Evolutionary conservation across 169 alveolate genomes (phyloP), one percentile per base, ranked within the genome.

Genomic region (Cryptosporidium muris): DNA sequence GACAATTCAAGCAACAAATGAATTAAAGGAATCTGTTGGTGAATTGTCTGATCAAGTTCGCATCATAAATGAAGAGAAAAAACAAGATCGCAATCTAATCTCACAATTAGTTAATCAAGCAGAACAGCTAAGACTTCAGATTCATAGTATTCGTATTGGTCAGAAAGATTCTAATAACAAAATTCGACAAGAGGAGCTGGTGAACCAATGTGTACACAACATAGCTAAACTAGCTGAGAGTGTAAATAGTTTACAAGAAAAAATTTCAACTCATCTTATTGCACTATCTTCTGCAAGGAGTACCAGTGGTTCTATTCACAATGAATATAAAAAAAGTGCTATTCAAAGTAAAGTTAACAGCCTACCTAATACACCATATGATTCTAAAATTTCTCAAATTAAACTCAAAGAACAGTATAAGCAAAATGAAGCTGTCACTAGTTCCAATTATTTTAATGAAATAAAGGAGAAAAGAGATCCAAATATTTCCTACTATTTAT

Each of bases 181-280:
- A 48, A 42, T 74, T 42, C 54, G 85, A 38, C 85, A 74, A 5
- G 85, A 74, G 49, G 85, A 74, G 42, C n/a, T 74, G 62, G 85
- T 74, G 34, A 74, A 74, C 48, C 85, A 74, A 43, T 74, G 85
- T 58, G 85, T 74, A 5, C 54, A 74, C 8, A 74, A 74, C 47
- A 74, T 74, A 48, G 85, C 85, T 58, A 74, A 74, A 43, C 47
- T 74, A 51, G 85, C 85, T n/a, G 85, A 74, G 56, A 74, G 85
- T 36, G 85, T 74, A 3, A 74, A 74, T 45, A 74, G 60, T 43
- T 64, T 74, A 16, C 85, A 74, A 42, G 85, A 74, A 60, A 74
- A 74, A 52, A 74, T 74, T 5, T 74, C 85, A 36, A 74, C 54
- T 60, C 85, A 74, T 37, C 49, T 74, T 8, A 74, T 74, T 34